Evolutionary conservation across 1,284 basidiomycete species (phyloP).

Genomic region (Pseudozyma sp.): DNA sequence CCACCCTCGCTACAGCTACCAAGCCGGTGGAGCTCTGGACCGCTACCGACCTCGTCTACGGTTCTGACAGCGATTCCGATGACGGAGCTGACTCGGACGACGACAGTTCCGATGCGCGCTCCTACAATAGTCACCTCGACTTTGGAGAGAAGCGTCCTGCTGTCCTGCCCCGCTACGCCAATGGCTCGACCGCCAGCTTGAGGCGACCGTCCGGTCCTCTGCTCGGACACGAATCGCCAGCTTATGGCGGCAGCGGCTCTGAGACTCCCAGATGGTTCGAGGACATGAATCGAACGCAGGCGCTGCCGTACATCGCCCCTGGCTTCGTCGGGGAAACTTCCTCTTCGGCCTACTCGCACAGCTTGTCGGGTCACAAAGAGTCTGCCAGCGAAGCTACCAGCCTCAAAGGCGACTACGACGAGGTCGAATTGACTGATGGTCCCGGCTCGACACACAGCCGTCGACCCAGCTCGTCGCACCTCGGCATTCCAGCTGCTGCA

Average conservation of each 20-base stretch:
- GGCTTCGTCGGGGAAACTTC: slow-evolving; percentile 22
- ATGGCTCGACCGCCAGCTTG: slow-evolving; percentile 21
- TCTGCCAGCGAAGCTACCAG: slow-evolving; percentile 10
- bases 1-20: slow-evolving; percentile 7
- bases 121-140: slow-evolving; percentile 24
- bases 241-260: slow-evolving; percentile 14
- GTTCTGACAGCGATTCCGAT: slow-evolving; percentile 38
- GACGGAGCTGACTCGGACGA: slow-evolving; percentile 19
- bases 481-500: slow-evolving; percentile 5
- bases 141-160: slow-evolving; percentile 5
- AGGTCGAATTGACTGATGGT: slow-evolving; percentile 29
- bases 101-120: slow-evolving; percentile 22
- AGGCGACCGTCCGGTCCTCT: slow-evolving; percentile 6
- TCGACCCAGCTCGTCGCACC: neutral
- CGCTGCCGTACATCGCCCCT: slow-evolving; percentile 45
- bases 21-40: slow-evolving; percentile 40
- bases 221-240: slow-evolving; percentile 19
- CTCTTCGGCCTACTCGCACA: slow-evolving; percentile 19
- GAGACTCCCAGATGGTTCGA: slow-evolving; percentile 50
- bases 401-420: slow-evolving; percentile 20
- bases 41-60: slow-evolving; percentile 48
- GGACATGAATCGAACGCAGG: slow-evolving; percentile 34
- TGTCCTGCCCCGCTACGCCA: slow-evolving; percentile 19
- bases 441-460: neutral
- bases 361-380: slow-evolving; percentile 11